Base-by-base conservation (phyloP, 2,329 filamentous ascomycete genomes). In the Aspergillus phoenicis region DNA sequence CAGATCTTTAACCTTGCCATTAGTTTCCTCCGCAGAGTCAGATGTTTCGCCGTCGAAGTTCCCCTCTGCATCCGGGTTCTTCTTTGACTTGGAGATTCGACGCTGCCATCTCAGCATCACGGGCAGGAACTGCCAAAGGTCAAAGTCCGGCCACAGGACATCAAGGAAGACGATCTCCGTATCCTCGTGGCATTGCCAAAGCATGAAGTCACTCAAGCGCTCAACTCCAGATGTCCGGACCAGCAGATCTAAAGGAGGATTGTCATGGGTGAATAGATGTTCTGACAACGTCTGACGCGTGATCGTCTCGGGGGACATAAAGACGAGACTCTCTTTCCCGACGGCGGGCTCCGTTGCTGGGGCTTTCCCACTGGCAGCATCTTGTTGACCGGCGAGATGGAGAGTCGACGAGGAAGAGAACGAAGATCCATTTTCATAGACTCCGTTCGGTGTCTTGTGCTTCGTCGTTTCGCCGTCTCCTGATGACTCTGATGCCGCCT, bases 141-240 rank as follows among this genome's bases (percentile, higher is more conserved):
- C 93, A 70, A 99, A 97, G 64, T 97, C 92, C 2, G 95, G 95
- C 95, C 95, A 99, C 64, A 97, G 82, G 66, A 91, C 95, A 70
- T 96, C 86, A 59, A 97, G 79, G 74, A 98, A 99, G 62, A 96
- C 91, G 65, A 99, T 90, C 62, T 96, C 90, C 0, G 95, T 97
- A 65, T 94, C 84, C 72, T 97, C 87, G 73, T 98, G 93, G 70
- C 91, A 95, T 78, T 99, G 95, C 95, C 95, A 99, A 36, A 99
- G 87, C 93, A 99, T 95, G 71, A 98, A 99, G 75, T 99, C 95
- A 73, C 93, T 97, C 61, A 99, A 81, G 52, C 95, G 86, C 76
- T 93, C 90, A 13, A 99, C 95, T 28, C 93, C 94, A 64, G 93
- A 97, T 4, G 95, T 99, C 54, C 95, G 87, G 54, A 99, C 85